Evolutionary conservation across 768 basidiomycete genomes (phyloP), one percentile per base, ranked within the genome.

Genomic region (Cystofilobasidium bisporidii): DNA sequence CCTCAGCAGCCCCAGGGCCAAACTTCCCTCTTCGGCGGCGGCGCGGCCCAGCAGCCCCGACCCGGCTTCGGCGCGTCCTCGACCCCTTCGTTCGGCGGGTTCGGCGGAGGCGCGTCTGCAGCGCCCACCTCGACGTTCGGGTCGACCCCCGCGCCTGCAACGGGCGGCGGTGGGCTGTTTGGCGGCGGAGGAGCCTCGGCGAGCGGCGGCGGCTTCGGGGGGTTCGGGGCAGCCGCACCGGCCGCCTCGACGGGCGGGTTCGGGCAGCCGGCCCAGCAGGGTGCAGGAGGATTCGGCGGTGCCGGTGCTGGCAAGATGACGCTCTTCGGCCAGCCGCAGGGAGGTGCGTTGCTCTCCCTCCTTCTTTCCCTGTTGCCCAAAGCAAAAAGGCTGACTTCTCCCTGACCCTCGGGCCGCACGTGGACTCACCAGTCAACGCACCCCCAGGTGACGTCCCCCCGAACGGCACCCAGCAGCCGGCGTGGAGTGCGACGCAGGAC

Each of bases 1-100:
- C 67, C 57, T 24, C 67, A 68, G 45, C 67, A 68, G 33, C 67
- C 67, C 6, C 15, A 47, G 32, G 60, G 56, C 32, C 55, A 26
- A 30, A n/a, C n/a, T n/a, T 57, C 55, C 24, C 50, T 68, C 61
- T 68, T 68, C 26, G 67, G 67, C 40, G 67, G 67, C 32, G 53
- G 40, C 18, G 36, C 66, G 6, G 26, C 67, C 38, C 61, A 33
- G 24, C n/a, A 15, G 43, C 43, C 43, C 4, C 43, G 43, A 15
- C 43, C 43, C 43, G 43, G 43, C 43, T 43, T 40, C 56, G 38
- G 56, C 12, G 47, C 47, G 47, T 9, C 68, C 17, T 55, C 68
- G 24, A 26, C 41, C 15, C 59, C 33, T 18, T 45, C 41, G 22
- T 60, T 45, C 20, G 59, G 59, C 38, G 59, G 33, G 26, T 45